Evolutionary conservation across 441 rosid genomes (phyloP).

Genomic region (Croton setiger): DNA sequence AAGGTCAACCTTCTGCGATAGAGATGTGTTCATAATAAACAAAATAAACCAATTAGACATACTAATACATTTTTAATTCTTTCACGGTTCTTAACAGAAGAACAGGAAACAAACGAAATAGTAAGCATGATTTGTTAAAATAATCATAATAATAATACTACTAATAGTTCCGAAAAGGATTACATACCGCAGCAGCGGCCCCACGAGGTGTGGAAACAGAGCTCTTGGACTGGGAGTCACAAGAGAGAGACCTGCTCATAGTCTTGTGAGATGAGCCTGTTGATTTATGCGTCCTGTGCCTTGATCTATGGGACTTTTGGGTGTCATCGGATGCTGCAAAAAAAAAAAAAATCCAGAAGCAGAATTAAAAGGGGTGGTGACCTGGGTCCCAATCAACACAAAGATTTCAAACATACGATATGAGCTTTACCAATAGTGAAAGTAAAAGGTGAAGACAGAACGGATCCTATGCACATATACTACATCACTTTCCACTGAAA

Average conservation of each 20-base stretch:
- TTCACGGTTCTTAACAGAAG: not conserved
- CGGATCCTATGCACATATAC: constrained; percentile 63
- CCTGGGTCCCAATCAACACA: constrained; percentile 35
- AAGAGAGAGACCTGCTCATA: constrained; percentile 67
- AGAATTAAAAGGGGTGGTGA: constrained; percentile 30
- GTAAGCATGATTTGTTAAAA: not conserved
- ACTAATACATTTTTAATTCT: not conserved
- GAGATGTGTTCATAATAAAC: not conserved
- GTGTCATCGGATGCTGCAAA: constrained; percentile 81
- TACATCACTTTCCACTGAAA: constrained; percentile 30
- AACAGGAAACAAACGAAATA: not conserved
- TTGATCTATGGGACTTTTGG: constrained; percentile 80
- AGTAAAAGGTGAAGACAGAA: constrained; percentile 50
- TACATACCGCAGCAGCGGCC: constrained; percentile 52
- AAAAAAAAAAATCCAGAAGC: constrained; percentile 26
- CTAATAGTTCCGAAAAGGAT: not conserved
- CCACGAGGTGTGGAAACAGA: constrained; percentile 54
- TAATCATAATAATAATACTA: not conserved
- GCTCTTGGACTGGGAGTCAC: constrained; percentile 77
- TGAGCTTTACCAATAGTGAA: constrained; percentile 42
- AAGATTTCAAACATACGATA: constrained; percentile 35
- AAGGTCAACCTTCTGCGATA: constrained; percentile 71
- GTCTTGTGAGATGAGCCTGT: constrained; percentile 72
- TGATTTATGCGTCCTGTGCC: constrained; percentile 69
- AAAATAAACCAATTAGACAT: not conserved